Evolutionary conservation across 1,284 basidiomycete species (phyloP), one percentile per base, ranked within the genome.

Genomic region (Mycena citricolor): DNA sequence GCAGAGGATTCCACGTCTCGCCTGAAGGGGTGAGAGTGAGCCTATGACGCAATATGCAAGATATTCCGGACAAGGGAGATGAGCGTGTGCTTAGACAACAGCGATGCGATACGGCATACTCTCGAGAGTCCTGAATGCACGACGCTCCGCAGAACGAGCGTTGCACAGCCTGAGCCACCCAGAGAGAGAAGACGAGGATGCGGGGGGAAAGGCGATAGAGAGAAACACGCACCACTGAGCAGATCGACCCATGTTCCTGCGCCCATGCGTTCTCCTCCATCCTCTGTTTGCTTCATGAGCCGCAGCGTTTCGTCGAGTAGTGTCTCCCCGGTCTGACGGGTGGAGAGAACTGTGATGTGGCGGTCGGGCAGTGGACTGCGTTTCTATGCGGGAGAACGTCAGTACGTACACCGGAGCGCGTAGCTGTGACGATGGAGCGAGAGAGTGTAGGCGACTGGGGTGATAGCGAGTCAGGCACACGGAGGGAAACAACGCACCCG

Each of bases 1-100:
- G 97, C 85, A 97, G 92, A 5, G 97, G 91, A 63, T 97, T 97
- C 94, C 94, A 97, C 40, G 94, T 97, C 71, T 97, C 94, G 52
- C 93, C 93, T 95, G 60, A 14, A 38, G 20, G 13, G 42, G 22
- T 34, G 24, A 31, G 29, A 3, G 25, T 34, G 8, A 36, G 29
- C 30, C 25, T 8, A 14, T 19, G 25, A n/a, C n/a, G n/a, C n/a
- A n/a, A n/a, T n/a, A n/a, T n/a, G n/a, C n/a, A n/a, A n/a, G n/a
- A n/a, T n/a, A n/a, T 38, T 36, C 22, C 24, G 14, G 44, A 28
- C 17, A 14, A 17, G 6, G 39, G 26, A 31, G 13, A 32, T 13
- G 31, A 10, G 3, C 14, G 31, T 32, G 31, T 32, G 31, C 29
- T 5, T 30, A 5, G 29, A 30, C n/a, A 13, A 7, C 3, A 16